Evolutionary conservation across 169 alveolate species (phyloP), one percentile per base, ranked within the genome.

Genomic region (Blepharisma undulans): DNA sequence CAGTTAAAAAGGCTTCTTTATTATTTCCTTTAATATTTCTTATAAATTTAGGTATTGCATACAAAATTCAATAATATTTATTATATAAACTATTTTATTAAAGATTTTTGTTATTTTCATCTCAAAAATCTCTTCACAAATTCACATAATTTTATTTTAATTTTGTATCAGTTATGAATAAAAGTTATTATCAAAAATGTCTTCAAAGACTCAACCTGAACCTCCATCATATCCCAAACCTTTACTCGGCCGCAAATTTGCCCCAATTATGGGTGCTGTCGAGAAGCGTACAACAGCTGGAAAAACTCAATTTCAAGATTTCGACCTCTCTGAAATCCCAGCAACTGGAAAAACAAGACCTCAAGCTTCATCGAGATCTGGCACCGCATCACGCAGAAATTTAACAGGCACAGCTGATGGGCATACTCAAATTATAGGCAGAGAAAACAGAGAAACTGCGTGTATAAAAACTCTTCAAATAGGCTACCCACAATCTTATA

Each of bases 401-500:
- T 19, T 84, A 33, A 1, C 72, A n/a, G 36, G 61, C 16, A 3
- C 36, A 27, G 27, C 30, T 7, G 66, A 71, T 32, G 48, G 22
- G 1, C 84, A 27, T n/a, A 21, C 74, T 22, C 80, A 25, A 22
- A 74, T 25, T 2, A 60, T 82, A 7, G 72, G 29, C 80, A 61
- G n/a, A 72, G 33, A 61, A 22, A 86, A 27, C 27, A n/a, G 66
- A 72, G 91, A 86, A 27, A 22, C 66, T 21, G 91, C 91, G 8
- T 86, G 91, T 8, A 36, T 29, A 32, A 85, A 60, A 27, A 86
- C 84, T 29, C 66, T 86, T 18, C 27, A 25, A 30, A 22, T 59
- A 32, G 96, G 96, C 12, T 92, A 89, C 72, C 88, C 94, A 32
- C 94, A 92, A 60, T 80, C 95, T 6, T 94, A 86, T 76, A 90